Base-by-base conservation (phyloP, 495 filamentous ascomycete species). In the Xylaria bambusicola region DNA sequence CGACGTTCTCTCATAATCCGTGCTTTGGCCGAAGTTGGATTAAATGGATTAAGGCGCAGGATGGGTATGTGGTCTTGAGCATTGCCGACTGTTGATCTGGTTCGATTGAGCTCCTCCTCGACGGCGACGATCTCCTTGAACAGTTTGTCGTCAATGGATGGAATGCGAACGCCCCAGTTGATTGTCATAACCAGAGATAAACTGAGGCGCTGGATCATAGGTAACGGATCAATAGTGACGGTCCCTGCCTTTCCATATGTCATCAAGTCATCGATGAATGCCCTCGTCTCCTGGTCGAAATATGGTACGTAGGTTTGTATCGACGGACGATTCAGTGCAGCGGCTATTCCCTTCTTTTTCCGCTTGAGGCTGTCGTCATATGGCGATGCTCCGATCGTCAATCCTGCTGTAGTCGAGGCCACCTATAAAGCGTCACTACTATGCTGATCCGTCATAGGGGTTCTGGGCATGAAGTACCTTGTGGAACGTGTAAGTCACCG, bases 401-500 rank as follows among this genome's bases (percentile, higher is more conserved):
- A 83, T n/a, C 84, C 85, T 6, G 83, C 79, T 1, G 83, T 87
- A 33, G 80, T 84, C 15, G 82, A 84, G 3, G 86, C 77, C 7
- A 87, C 80, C 82, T 86, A 56, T 26, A 41, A n/a, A 40, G 35
- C 23, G 26, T 31, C 40, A 24, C 53, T 15, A 60, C 15, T 23
- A 53, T n/a, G 17, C 21, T 15, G 17, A 41, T n/a, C 15, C 35
- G 41, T 31, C 6, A 26, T 36, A 26, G 4, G 24, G 6, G n/a
- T 2, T 6, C 21, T 6, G 40, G 31, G 36, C n/a, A 51, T 40
- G 62, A 36, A 53, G 44, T 66, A 85, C 83, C 71, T 84, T 85
- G 54, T 88, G 85, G 64, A 87, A 87, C 4, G 84, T 88, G 69
- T 86, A 87, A 36, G 84, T 80, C 49, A 83, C 81, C 0, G 85